Evolutionary conservation across 805 yeast species (phyloP).

Genomic region (Lipomyces oligophaga): DNA sequence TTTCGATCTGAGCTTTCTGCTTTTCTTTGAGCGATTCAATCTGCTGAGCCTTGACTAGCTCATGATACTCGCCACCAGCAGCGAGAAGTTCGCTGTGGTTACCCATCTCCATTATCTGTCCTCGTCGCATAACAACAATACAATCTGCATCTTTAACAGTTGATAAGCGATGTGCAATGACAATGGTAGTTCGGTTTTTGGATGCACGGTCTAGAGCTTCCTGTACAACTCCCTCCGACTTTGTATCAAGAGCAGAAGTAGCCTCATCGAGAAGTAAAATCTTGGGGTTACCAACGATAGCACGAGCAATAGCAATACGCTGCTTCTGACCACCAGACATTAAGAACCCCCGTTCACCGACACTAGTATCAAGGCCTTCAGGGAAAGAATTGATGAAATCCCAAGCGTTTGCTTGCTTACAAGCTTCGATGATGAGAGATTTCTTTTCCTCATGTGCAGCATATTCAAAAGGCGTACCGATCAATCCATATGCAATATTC

Average conservation of each 20-base stretch:
- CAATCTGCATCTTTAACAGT: constrained; percentile 50
- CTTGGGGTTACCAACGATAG: constrained; percentile 52
- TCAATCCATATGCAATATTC: constrained; percentile 72
- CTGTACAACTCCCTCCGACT: constrained; percentile 58
- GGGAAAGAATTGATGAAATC: constrained; percentile 51
- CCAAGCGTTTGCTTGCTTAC: constrained; percentile 51
- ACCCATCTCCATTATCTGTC: constrained; percentile 45
- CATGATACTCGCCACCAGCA: constrained; percentile 30
- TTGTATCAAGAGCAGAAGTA: constrained; percentile 62
- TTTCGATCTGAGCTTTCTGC: constrained; percentile 17
- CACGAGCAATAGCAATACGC: constrained; percentile 59
- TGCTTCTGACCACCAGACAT: constrained; percentile 70
- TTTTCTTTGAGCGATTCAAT: constrained; percentile 24
- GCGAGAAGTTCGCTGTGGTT: constrained; percentile 35
- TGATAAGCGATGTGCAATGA: constrained; percentile 51
- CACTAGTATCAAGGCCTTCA: constrained; percentile 45
- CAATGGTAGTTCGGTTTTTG: constrained; percentile 44
- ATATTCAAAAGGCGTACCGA: constrained; percentile 34
- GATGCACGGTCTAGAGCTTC: constrained; percentile 44
- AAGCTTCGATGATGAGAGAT: constrained; percentile 42
- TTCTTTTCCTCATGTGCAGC: constrained; percentile 40
- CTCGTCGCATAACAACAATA: constrained; percentile 44
- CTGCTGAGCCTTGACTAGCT: constrained; percentile 35
- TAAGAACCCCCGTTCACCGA: constrained; percentile 58
- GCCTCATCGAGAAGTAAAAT: constrained; percentile 62